Base-by-base conservation (phyloP, 1,284 basidiomycete genomes). In the Phlebopus sp. region DNA sequence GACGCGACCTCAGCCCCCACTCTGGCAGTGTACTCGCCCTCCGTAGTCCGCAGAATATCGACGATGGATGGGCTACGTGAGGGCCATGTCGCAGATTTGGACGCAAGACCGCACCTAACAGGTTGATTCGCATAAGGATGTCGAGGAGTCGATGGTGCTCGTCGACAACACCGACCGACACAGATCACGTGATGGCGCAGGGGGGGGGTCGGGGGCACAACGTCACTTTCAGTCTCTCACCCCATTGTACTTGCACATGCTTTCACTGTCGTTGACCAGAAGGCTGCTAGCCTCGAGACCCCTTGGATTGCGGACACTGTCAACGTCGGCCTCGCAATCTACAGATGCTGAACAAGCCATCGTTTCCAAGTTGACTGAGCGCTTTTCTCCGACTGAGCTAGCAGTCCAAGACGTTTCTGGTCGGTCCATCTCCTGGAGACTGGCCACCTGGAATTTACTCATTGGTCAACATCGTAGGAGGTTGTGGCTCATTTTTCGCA, bases 401-500 rank as follows among this genome's bases (percentile, higher is more conserved):
- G 77, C 83, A 53, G 92, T 97, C 2, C 84, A 92, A 69, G 93
- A 97, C 66, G 81, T 94, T 9, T 96, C 93, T 38, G 92, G 93
- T 92, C 31, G 52, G 80, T 54, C 18, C 15, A 13, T 13, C 17
- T 47, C 41, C 17, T 45, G 30, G 31, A 27, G 14, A 21, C 7
- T 5, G 30, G 7, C 25, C 11, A 34, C 30, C 9, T 19, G 13
- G 23, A 18, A 19, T 32, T 44, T n/a, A 40, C 13, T 39, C 35
- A 37, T 35, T 36, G 30, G 30, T 35, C 37, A 21, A 50, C 40
- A 11, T 19, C 44, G 2, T 55, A 96, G 94, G 95, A 47, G 96
- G 96, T 25, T 99, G 96, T 64, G 97, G 96, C 10, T 81, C 87
- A 2, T 99, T 99, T 71, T 99, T 97, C 64, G 90, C 93, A 34